Conservation (phyloP, 352 stramenopile species). For the Phytophthora crassamura region DNA sequence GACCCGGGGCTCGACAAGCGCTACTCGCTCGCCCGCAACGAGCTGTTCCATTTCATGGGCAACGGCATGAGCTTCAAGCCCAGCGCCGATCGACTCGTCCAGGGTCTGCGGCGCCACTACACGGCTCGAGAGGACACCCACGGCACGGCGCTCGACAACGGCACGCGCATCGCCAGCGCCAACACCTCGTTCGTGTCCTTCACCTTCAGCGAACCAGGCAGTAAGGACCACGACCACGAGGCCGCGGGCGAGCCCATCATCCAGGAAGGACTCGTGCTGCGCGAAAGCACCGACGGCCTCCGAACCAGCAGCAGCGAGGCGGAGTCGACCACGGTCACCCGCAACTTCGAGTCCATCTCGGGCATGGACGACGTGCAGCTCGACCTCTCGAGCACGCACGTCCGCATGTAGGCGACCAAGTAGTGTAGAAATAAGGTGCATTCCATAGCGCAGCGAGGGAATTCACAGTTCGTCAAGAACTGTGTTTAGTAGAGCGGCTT, state of each 20-base stretch:
- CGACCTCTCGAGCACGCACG: constrained; percentile 42
- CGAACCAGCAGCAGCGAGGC: constrained; percentile 16
- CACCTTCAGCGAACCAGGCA: constrained; percentile 32
- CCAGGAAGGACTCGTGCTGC: constrained; percentile 33
- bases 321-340: constrained; percentile 34
- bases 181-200: constrained; percentile 59
- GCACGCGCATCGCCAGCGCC: constrained; percentile 36
- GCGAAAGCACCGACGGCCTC: constrained; percentile 17
- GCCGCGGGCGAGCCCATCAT: constrained; percentile 31
- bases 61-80: constrained; percentile 75
- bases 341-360: constrained; percentile 57
- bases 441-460: too few relatives aligned
- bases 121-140: constrained; percentile 14
- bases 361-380: constrained; percentile 40
- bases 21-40: constrained; percentile 82
- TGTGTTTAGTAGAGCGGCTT: too few relatives aligned
- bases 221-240: constrained; percentile 23
- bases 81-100: constrained; percentile 60
- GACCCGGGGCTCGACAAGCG: constrained; percentile 77
- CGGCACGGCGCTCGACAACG: constrained; percentile 28
- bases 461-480: too few relatives aligned
- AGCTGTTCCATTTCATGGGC: constrained; percentile 83
- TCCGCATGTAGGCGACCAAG: constrained; percentile 39
- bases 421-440: constrained; percentile 3
- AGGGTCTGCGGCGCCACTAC: constrained; percentile 50